Evolutionary conservation across 139 green algal species (phyloP).

Genomic region (Chlorella sp.): DNA sequence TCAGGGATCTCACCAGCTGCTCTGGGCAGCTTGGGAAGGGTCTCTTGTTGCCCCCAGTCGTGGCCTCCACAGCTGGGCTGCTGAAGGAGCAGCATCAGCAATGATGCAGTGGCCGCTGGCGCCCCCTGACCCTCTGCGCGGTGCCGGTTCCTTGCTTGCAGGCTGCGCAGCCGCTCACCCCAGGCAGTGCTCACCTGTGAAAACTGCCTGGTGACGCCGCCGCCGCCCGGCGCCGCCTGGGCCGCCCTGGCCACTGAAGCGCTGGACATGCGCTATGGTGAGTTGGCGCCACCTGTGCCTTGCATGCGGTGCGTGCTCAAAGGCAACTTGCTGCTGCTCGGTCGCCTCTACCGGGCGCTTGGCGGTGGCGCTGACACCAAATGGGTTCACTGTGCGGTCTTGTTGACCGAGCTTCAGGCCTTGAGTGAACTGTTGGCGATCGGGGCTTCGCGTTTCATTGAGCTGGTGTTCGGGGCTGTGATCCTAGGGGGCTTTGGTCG

Average conservation of each 20-base stretch:
- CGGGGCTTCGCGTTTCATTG: neutral
- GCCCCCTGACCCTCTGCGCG: too few relatives aligned
- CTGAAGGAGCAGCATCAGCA: neutral
- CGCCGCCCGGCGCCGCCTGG: neutral
- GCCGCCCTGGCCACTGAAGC: constrained; percentile 7
- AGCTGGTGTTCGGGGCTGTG: neutral
- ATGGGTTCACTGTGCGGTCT: too few relatives aligned
- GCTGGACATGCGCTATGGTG: neutral
- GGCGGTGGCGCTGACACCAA: too few relatives aligned
- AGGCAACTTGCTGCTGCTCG: neutral
- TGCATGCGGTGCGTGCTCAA: neutral
- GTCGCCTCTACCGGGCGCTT: too few relatives aligned
- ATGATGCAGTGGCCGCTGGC: too few relatives aligned
- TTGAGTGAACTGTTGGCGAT: too few relatives aligned
- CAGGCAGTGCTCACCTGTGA: neutral
- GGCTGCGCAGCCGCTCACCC: constrained; percentile 6
- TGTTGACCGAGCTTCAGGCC: too few relatives aligned
- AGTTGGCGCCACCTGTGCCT: neutral
- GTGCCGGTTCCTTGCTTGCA: too few relatives aligned
- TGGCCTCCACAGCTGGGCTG: too few relatives aligned
- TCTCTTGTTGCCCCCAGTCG: too few relatives aligned
- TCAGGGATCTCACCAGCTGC: too few relatives aligned
- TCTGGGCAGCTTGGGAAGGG: neutral
- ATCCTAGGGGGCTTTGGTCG: neutral
- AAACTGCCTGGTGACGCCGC: neutral